phyloP scores from a whole-genome alignment of 768 basidiomycete species.

The Agrocybe praecox region DNA sequence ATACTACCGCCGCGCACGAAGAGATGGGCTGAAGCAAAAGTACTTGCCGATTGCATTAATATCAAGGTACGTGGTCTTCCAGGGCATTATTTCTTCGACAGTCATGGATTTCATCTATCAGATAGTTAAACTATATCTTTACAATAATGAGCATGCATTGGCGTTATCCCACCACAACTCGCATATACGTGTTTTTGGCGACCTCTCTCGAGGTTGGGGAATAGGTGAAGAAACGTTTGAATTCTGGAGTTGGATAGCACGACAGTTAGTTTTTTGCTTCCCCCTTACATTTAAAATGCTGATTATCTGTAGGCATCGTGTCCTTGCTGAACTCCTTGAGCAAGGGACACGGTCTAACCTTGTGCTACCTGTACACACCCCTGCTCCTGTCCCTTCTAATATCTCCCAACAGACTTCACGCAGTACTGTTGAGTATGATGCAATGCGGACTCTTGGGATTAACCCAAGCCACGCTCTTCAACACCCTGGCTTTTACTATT shows the following conservation, averaged over 20 bases:
- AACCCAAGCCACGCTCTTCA: slow-evolving; percentile 86
- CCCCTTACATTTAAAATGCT: not conserved
- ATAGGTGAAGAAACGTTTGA: slow-evolving; percentile 97
- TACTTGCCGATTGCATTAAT: slow-evolving; percentile 91
- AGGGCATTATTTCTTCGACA: not conserved
- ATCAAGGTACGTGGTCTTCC: slow-evolving; percentile 66
- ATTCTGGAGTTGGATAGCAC: slow-evolving; percentile 95
- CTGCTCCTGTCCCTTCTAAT: slow-evolving; percentile 31
- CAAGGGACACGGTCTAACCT: slow-evolving; percentile 71
- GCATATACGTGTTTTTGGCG: slow-evolving; percentile 84
- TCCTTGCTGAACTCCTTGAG: slow-evolving; percentile 90
- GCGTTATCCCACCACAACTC: slow-evolving; percentile 82
- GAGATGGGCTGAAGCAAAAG: slow-evolving; percentile 98
- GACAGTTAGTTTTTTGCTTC: slow-evolving; percentile 57
- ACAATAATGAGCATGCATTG: slow-evolving; percentile 83
- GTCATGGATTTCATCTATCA: slow-evolving; percentile 27
- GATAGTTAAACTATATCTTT: slow-evolving; percentile 91
- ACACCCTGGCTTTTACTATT: slow-evolving; percentile 93
- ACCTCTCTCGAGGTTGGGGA: slow-evolving; percentile 90
- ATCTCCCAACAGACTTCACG: slow-evolving; percentile 18
- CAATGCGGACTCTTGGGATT: slow-evolving; percentile 62
- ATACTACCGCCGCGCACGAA: slow-evolving; percentile 92
- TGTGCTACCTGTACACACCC: slow-evolving; percentile 60
- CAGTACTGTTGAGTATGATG: slow-evolving; percentile 48
- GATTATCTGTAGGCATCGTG: slow-evolving; percentile 63